phyloP scores from a whole-genome alignment of 2,329 filamentous ascomycete genomes.

The Sclerotinia subarctica region DNA sequence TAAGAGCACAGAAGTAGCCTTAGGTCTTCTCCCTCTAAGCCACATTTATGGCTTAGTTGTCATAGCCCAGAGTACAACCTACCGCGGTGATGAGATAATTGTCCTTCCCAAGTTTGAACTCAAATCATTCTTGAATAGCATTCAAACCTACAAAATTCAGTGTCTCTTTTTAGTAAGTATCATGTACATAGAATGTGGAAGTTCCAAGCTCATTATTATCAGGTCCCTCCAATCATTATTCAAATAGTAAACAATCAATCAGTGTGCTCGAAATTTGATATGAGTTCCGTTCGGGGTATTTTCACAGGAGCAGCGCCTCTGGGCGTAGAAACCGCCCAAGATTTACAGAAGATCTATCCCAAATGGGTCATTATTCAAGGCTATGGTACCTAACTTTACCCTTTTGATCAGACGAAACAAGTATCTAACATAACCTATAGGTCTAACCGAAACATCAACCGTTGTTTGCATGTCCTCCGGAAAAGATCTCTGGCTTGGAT shows the following conservation, averaged over 20 bases:
- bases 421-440: slow-evolving; percentile 39
- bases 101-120: slow-evolving; percentile 76
- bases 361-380: slow-evolving; percentile 65
- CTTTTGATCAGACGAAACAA: background rate
- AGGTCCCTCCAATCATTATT: slow-evolving; percentile 81
- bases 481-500: slow-evolving; percentile 66
- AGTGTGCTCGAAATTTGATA: slow-evolving; percentile 62
- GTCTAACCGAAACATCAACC: slow-evolving; percentile 74
- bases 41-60: slow-evolving; percentile 79
- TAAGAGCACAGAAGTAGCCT: slow-evolving; percentile 30
- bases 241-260: slow-evolving; percentile 65
- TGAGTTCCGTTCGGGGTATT: slow-evolving; percentile 62
- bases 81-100: slow-evolving; percentile 69
- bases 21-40: slow-evolving; percentile 83
- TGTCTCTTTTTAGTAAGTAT: slow-evolving; percentile 61
- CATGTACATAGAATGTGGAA: background rate
- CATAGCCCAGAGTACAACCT: slow-evolving; percentile 62
- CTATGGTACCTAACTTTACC: slow-evolving; percentile 52
- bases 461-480: slow-evolving; percentile 60
- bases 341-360: slow-evolving; percentile 60
- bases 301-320: slow-evolving; percentile 79
- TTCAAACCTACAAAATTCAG: slow-evolving; percentile 67
- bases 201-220: background rate
- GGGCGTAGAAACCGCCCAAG: slow-evolving; percentile 67
- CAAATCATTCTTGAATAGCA: slow-evolving; percentile 56